phyloP scores from a whole-genome alignment of 345 rosid genomes.

The Brassica napus region Da-Ae NC_063439.1:22720501-22721000 shows the following conservation, averaged over 20 bases:
- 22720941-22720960: slow-evolving; percentile 95
- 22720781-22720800: slow-evolving; percentile 96
- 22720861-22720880: slow-evolving; percentile 37
- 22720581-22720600: neutral
- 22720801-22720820: slow-evolving; percentile 45
- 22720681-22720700: slow-evolving; percentile 79
- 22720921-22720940: slow-evolving; percentile 67
- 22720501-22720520: slow-evolving; percentile 98
- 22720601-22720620: slow-evolving; percentile 14
- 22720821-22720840: neutral
- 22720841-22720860: neutral
- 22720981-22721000: slow-evolving; percentile 92
- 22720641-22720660: slow-evolving; percentile 92
- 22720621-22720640: slow-evolving; percentile 54
- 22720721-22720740: slow-evolving; percentile 78
- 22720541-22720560: slow-evolving; percentile 73
- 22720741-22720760: slow-evolving; percentile 80
- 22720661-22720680: slow-evolving; percentile 84
- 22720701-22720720: slow-evolving; percentile 86
- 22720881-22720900: slow-evolving; percentile 94
- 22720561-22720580: neutral
- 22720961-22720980: slow-evolving; percentile 98
- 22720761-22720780: slow-evolving; percentile 92
- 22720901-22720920: slow-evolving; percentile 83
- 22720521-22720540: slow-evolving; percentile 68